Base-by-base conservation (phyloP, 805 yeast genomes). In the Barnettozyma vustinii region DNA sequence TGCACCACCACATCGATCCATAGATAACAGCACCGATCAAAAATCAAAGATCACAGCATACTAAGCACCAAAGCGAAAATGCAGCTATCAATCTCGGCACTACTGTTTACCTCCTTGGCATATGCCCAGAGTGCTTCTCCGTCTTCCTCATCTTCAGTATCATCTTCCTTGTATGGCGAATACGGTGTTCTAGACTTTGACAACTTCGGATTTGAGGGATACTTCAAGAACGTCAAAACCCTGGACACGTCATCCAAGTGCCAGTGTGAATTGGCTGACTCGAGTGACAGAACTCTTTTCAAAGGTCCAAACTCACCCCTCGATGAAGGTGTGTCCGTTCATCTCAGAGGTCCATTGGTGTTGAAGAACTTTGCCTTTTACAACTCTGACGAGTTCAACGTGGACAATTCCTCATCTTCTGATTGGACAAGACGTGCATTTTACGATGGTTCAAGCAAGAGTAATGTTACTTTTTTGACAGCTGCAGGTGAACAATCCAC, bases 321-420 rank as follows among this genome's bases (percentile, higher is more conserved):
- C 37, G 69, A 83, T 61, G 82, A 76, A 56, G 90, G 81, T 61
- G 70, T 85, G 23, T 81, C 89, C 4, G 88, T 85, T 15, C 94
- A 85, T 62, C 79, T 85, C 64, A 76, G 94, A 68, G 94, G 94
- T 41, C 94, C 94, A 9, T 62, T 85, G 51, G 68, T 74, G 15
- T 70, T 85, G 59, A 65, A 68, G 51, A 74, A 77, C 57, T 85
- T 84, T 61, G 91, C 80, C 5, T 81, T 69, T 56, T 85, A 81
- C 60, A 71, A 72, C n/a, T 56, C 81, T 15, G 69, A 70, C 4
- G 60, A 67, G 26, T 81, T 70, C 54, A 57, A 54, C 1, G 21
- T 48, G 9, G 72, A 72, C 30, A 63, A 64, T 30, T 48, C 51
- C 56, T 56, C 56, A 32, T 63, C 73, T 19, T 72, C 73, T 21